Evolutionary conservation across 2,329 filamentous ascomycete species (phyloP), one percentile per base, ranked within the genome.

Genomic region (Phyllosticta citriasiana): DNA sequence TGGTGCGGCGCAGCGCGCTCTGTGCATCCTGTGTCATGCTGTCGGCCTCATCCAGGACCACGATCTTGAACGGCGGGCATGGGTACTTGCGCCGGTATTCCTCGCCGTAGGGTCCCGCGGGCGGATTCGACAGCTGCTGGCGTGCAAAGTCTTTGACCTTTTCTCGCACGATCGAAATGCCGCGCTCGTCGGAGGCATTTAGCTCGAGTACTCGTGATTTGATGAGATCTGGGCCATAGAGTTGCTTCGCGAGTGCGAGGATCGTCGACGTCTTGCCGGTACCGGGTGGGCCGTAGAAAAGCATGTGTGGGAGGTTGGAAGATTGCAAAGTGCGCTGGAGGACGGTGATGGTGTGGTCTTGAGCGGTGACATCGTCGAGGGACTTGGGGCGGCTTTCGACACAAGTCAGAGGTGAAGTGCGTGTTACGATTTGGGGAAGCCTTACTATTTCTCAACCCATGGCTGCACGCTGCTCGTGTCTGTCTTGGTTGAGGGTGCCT

Each of bases 1-100:
- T 99, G 1, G 94, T 99, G 60, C 95, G 84, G 66, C 94, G 83
- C 62, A 99, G 80, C 4, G 95, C 94, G 63, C 86, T 89, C 78
- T 99, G 94, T 12, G 94, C 94, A 76, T 99, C 95, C 74, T 97
- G 93, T 50, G 94, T 99, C 93, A 99, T 97, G 67, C 88, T 94
- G 74, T 99, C 94, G 67, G 94, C 94, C 78, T 99, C 94, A 75
- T 99, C 94, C 63, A 99, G 85, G 64, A 99, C 91, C 71, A 99
- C 93, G 72, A 99, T 96, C 79, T 99, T 99, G 80, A 97, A 99
- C 0, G 94, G 94, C 24, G 94, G 94, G 72, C 93, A 97, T 0
- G 94, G 92, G 70, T 96, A 97, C 71, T 87, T 78, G 63, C 82
- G 79, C 54, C 79, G 72, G 66, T 86, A 86, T 57, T 80, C 76